phyloP scores from a whole-genome alignment of 208 protist species.

The Entamoeba histolytica region DNA sequence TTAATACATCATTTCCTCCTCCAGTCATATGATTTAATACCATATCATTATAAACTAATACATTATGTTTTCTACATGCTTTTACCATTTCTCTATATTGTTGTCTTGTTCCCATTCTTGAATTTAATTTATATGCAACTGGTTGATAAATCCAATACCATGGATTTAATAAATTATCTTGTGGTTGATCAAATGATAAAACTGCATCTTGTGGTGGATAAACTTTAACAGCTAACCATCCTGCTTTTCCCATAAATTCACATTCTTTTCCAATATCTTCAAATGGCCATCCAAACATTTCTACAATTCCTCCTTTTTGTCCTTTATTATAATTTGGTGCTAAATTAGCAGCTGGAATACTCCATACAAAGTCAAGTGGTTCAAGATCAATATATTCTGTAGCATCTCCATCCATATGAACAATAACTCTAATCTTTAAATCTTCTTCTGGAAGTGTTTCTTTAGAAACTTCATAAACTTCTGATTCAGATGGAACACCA shows the following conservation, averaged over 20 bases:
- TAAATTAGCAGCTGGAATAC: background rate
- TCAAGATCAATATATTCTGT: conserved; percentile 17
- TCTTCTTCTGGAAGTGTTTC: background rate
- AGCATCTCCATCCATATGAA: background rate
- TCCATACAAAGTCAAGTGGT: conserved; percentile 35
- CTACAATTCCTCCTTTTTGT: conserved; percentile 41
- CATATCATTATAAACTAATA: conserved; percentile 44
- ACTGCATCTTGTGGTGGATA: conserved; percentile 41
- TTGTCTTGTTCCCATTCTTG: conserved; percentile 31
- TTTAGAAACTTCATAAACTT: background rate
- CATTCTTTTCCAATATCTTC: conserved; percentile 22
- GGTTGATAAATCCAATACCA: conserved; percentile 51
- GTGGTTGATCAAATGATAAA: conserved; percentile 31
- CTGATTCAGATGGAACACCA: conserved; percentile 7
- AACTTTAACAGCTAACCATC: conserved; percentile 42
- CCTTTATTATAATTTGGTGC: conserved; percentile 35
- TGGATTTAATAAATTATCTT: conserved; percentile 35
- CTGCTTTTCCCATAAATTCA: conserved; percentile 20
- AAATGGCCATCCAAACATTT: conserved; percentile 27
- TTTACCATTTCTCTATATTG: conserved; percentile 35
- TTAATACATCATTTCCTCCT: conserved; percentile 31
- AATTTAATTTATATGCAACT: conserved; percentile 36
- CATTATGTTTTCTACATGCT: conserved; percentile 30
- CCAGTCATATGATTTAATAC: conserved; percentile 47
- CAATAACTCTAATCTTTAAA: conserved; percentile 11